Evolutionary conservation across 1,284 basidiomycete species (phyloP), one percentile per base, ranked within the genome.

Genomic region (Neolentinus lepideus): DNA sequence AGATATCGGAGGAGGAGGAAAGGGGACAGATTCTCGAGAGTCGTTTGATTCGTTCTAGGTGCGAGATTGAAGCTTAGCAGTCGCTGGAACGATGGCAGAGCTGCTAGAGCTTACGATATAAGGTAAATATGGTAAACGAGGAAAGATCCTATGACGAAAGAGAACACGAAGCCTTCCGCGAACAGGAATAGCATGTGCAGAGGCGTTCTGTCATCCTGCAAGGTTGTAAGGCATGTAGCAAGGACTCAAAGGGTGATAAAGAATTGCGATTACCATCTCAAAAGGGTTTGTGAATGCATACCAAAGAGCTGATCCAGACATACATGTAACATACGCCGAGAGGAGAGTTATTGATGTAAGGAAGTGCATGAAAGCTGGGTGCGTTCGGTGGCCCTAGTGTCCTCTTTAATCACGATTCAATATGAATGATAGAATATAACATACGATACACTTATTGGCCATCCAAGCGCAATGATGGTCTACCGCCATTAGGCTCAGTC

Each of bases 381-480:
- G 91, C 54, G 90, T 94, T 66, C 89, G 78, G 69, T 90, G 84
- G 4, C 92, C 92, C 88, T 90, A 59, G 27, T n/a, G 58, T 10
- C 9, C 22, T n/a, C 59, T 25, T 54, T 43, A 56, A 52, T 50
- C 36, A 50, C 21, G 12, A 54, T 33, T 26, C 24, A 53, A 33
- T 53, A 53, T n/a, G 38, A 11, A 31, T 45, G n/a, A 47, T 9
- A 21, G 29, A 45, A 51, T 19, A 26, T 36, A 26, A 75, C 84
- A 66, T 65, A 88, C 88, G 53, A 95, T 80, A 68, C 92, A 95
- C 65, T 79, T 87, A 54, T 76, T 73, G 38, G 83, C 89, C 14
- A 94, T 72, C 92, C 92, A 95, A 2, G 87, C 86, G 66, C 92
- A 95, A 66, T 95, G 92, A 66, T 94, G 92, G 67, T 95, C 92